Percentiles rank a stretch among this genome's conserved stretches.
These are phyloP conservation scores for Phyllosticta citriasiana DNA, from an alignment of 2,329 filamentous ascomycete species.

Conservation along the genomic window DNA sequence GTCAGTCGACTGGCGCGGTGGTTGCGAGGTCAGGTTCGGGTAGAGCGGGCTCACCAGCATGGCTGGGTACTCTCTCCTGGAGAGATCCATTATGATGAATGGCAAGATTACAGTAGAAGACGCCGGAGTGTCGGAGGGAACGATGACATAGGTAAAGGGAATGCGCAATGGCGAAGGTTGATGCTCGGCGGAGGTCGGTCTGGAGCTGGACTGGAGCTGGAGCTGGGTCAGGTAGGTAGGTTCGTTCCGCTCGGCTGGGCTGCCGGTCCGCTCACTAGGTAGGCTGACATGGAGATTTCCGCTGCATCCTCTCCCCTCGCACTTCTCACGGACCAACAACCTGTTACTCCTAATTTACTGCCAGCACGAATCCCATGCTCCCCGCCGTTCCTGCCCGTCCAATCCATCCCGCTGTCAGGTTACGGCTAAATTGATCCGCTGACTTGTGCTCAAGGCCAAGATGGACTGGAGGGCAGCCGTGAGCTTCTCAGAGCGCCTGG, in stretches of 20 bases:
- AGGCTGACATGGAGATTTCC: constrained; percentile 9
- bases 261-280: constrained; percentile 1
- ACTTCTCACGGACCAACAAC: constrained; percentile 6
- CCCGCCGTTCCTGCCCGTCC: background rate
- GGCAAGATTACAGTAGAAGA: constrained; percentile 1
- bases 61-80: constrained; percentile 82
- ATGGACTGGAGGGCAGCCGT: constrained; percentile 29
- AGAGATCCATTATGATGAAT: constrained; percentile 46
- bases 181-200: constrained; percentile 1
- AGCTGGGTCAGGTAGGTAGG: background rate
- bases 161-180: background rate
- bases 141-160: constrained; percentile 7
- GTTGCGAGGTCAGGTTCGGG: constrained; percentile 16
- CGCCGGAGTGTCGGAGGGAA: constrained; percentile 2
- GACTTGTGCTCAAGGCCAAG: background rate
- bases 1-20: constrained; percentile 12
- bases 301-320: constrained; percentile 3
- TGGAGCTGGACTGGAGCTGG: constrained; percentile 4
- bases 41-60: constrained; percentile 64
- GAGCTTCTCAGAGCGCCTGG: constrained; percentile 36
- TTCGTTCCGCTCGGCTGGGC: background rate
- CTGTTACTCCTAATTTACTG: constrained; percentile 10
- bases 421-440: constrained; percentile 1
- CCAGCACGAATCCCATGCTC: background rate
- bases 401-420: background rate